phyloP scores from a whole-genome alignment of 371 early-diverging fungal species.

The Zopfochytrium polystomum region DNA sequence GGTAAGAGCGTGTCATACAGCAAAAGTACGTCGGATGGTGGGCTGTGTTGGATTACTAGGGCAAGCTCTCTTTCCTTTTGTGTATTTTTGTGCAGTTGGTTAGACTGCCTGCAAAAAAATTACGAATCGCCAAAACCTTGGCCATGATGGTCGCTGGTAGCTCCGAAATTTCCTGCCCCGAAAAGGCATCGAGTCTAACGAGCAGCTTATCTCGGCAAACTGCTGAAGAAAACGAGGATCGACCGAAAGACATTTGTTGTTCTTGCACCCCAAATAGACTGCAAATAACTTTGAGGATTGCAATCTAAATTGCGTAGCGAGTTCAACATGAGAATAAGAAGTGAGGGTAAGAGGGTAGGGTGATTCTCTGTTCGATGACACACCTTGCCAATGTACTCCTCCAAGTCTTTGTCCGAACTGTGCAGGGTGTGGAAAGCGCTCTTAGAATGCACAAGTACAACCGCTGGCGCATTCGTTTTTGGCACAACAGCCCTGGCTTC shows the following conservation, averaged over 20 bases:
- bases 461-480: no score
- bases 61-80: constrained; percentile 19
- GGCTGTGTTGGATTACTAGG: constrained; percentile 28
- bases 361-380: not conserved
- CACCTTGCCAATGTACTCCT: constrained; percentile 35
- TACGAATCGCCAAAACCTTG: no score
- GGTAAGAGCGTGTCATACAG: constrained; percentile 29
- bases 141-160: constrained; percentile 7
- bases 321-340: not conserved
- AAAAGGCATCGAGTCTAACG: constrained; percentile 15
- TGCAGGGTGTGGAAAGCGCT: not conserved
- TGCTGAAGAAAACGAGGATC: constrained; percentile 18
- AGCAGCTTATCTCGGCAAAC: constrained; percentile 26
- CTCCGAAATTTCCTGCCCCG: constrained; percentile 11
- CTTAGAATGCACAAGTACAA: no score
- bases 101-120: no score
- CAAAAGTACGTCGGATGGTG: constrained; percentile 26
- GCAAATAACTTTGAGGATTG: constrained; percentile 24
- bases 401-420: constrained; percentile 11
- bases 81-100: no score
- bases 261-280: constrained; percentile 24
- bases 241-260: constrained; percentile 25
- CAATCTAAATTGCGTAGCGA: constrained; percentile 17
- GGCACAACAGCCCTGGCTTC: no score
- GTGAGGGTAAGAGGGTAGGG: no score